Base-by-base conservation (phyloP, 2,329 filamentous ascomycete genomes). In the Phaeomoniella chlamydospora region DNA sequence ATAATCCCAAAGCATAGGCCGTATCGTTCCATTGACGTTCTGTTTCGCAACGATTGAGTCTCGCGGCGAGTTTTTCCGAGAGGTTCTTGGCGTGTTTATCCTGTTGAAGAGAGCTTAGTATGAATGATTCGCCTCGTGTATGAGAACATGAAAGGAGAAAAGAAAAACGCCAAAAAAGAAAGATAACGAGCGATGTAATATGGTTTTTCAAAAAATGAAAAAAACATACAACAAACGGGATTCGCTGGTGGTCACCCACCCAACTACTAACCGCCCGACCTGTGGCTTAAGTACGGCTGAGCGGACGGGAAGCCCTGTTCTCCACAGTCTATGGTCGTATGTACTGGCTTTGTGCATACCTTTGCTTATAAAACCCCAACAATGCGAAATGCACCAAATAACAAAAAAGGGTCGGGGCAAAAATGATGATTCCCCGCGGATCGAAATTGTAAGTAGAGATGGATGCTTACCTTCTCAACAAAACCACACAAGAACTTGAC, bases 21-120 rank as follows among this genome's bases (percentile, higher is more conserved):
- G 96, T 87, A 59, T 98, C 90, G 53, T 88, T 93, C 90, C 90
- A 98, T 55, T 96, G 87, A 43, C 87, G 70, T 61, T 98, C 88
- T 33, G 72, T 93, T 53, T 94, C 87, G 51, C 87, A 94, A 33
- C 88, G 72, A 1, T 72, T 68, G 31, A 98, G 68, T 45, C 90
- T 73, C 4, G 87, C 86, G 1, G 90, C 87, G 41, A 98, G 68
- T 59, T 98, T 98, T 42, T 88, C 80, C 0, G 90, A 79, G 17
- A 98, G 70, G 55, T 98, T 88, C 50, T 86, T 90, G 34, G 90
- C 87, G 52, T 98, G 90, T 64, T 94, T 94, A 58, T 98, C 90
- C 87, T 93, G 45, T 18, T 4, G 15, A 40, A 18, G 18, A 17
- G 4, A 5, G 17, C 33, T 29, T n/a, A n/a, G 6, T 26, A 26